These are phyloP conservation scores for Buxus sempervirens DNA, from an alignment of 164 flowering plant species.

Conservation along the genomic window DNA sequence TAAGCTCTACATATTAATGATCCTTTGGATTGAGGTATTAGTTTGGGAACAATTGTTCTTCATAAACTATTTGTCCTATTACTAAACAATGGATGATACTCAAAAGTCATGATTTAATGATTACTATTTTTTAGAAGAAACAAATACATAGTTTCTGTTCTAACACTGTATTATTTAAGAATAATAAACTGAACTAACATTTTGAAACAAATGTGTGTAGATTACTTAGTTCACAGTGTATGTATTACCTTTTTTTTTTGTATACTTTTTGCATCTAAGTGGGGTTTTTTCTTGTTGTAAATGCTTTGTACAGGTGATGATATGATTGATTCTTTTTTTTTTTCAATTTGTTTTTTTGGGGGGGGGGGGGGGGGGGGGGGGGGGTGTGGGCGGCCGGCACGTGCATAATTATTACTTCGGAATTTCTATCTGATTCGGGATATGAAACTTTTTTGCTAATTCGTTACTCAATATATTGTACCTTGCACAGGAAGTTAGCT, in stretches of 20 bases:
- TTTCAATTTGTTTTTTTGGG: background rate
- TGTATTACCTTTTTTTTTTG: background rate
- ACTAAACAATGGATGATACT: background rate
- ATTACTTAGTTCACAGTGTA: background rate
- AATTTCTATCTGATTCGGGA: background rate
- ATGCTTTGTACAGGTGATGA: background rate
- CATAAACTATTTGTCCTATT: too few species aligned
- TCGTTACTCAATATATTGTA: background rate
- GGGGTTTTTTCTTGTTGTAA: background rate
- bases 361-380: too few species aligned
- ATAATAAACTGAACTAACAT: background rate
- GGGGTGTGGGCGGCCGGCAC: too few species aligned
- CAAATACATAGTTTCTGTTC: background rate
- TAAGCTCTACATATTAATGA: too few species aligned
- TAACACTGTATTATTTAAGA: background rate
- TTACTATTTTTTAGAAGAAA: background rate
- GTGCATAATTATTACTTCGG: too few species aligned
- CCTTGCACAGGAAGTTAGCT: constrained; percentile 51
- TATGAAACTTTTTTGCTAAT: background rate
- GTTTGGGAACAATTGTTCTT: too few species aligned
- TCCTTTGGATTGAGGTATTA: too few species aligned
- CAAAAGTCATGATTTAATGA: background rate
- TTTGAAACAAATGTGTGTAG: background rate
- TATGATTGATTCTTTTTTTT: background rate
- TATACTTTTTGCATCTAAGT: background rate